Percentiles rank a stretch among this genome's conserved stretches.
Evolutionary conservation across 2,329 filamentous ascomycete species (phyloP).

Genomic region (Colletotrichum horii): DNA sequence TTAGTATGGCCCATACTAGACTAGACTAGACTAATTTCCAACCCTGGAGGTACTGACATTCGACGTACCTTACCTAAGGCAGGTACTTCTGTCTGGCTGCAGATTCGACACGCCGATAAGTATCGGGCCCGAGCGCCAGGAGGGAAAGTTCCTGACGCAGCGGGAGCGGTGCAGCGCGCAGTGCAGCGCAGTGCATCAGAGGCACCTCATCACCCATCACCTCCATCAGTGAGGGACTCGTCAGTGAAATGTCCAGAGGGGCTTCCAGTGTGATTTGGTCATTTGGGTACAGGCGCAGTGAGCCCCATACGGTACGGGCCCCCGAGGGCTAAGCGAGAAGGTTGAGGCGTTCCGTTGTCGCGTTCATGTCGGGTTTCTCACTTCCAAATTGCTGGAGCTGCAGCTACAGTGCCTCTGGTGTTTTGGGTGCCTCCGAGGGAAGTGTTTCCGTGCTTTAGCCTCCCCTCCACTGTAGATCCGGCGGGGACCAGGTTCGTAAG

Average conservation of each 20-base stretch:
- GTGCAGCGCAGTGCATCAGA: not conserved
- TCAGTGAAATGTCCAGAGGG: not conserved
- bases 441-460: slow-evolving; percentile 15
- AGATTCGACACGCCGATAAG: not conserved
- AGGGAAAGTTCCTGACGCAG: not conserved
- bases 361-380: not conserved
- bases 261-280: not conserved
- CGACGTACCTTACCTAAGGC: not conserved
- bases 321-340: not conserved
- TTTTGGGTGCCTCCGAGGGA: not conserved
- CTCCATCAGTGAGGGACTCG: not conserved
- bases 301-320: not conserved
- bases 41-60: not conserved
- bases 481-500: not conserved
- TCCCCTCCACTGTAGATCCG: slow-evolving; percentile 13
- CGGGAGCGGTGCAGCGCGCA: not conserved
- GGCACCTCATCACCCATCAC: not conserved
- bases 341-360: not conserved
- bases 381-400: not conserved
- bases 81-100: not conserved
- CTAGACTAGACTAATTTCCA: no score
- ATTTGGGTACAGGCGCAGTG: not conserved
- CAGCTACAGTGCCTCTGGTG: not conserved
- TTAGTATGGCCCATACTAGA: no score
- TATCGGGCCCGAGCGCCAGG: not conserved